Evolutionary conservation across 2,329 filamentous ascomycete genomes (phyloP).

Genomic region (Xylariaceae sp.): DNA sequence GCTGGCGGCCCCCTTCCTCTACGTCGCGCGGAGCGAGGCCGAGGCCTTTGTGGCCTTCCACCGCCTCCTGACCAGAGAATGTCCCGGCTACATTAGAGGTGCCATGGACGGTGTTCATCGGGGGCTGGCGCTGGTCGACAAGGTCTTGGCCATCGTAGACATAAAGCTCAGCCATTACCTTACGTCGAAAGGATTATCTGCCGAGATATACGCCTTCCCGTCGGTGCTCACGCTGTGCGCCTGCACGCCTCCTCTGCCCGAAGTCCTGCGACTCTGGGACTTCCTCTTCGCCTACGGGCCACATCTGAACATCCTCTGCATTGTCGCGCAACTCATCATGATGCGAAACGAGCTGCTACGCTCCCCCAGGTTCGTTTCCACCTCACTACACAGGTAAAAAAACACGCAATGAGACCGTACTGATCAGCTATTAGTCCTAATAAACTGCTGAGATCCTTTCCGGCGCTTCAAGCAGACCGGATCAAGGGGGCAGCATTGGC

Average conservation of each 20-base stretch:
- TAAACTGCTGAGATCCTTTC: slow-evolving; percentile 82
- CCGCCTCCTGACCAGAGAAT: slow-evolving; percentile 77
- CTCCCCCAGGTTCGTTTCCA: slow-evolving; percentile 66
- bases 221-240: slow-evolving; percentile 91
- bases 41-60: slow-evolving; percentile 92
- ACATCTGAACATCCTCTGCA: slow-evolving; percentile 91
- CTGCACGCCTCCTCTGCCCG: slow-evolving; percentile 88
- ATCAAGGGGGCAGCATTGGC: slow-evolving; percentile 80
- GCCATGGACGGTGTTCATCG: slow-evolving; percentile 97
- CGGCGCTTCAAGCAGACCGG: slow-evolving; percentile 71
- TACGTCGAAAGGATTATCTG: slow-evolving; percentile 77
- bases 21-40: slow-evolving; percentile 86
- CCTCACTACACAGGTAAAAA: too few species aligned
- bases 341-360: slow-evolving; percentile 78
- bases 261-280: slow-evolving; percentile 91
- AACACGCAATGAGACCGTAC: slow-evolving; percentile 6
- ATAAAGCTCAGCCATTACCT: slow-evolving; percentile 79
- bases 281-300: slow-evolving; percentile 94
- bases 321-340: slow-evolving; percentile 87
- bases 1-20: slow-evolving; percentile 88
- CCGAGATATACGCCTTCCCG: slow-evolving; percentile 93
- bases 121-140: slow-evolving; percentile 84
- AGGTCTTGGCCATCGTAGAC: slow-evolving; percentile 85
- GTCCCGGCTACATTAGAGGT: slow-evolving; percentile 87
- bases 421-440: slow-evolving; percentile 62